A percentile compares a stretch with the other conserved stretches of the same genome.
Evolutionary conservation across 1,139 yeast genomes (phyloP).

Genomic region (Zygoascus sp.): DNA sequence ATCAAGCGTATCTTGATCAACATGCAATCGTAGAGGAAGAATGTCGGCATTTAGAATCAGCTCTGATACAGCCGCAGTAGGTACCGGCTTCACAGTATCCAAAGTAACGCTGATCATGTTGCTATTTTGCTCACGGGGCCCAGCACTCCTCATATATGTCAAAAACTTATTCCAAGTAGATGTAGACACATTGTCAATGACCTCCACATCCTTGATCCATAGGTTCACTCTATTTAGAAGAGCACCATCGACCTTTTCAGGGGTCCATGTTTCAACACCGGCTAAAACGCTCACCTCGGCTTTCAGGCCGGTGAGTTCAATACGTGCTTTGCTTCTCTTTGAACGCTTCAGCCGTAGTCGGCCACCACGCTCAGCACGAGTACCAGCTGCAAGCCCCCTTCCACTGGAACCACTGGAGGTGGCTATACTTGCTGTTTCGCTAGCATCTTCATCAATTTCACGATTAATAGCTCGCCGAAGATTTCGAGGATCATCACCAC

Average conservation of each 20-base stretch:
- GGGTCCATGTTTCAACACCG: slow-evolving; percentile 36
- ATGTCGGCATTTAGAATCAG: slow-evolving; percentile 51
- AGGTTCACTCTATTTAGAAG: slow-evolving; percentile 45
- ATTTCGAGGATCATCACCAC: slow-evolving; percentile 44
- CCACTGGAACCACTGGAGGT: slow-evolving; percentile 14
- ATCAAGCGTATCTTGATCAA: slow-evolving; percentile 91
- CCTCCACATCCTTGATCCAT: slow-evolving; percentile 50
- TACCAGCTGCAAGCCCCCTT: slow-evolving; percentile 3
- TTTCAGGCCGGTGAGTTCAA: slow-evolving; percentile 53
- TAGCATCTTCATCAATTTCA: slow-evolving; percentile 35
- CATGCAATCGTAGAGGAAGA: slow-evolving; percentile 73
- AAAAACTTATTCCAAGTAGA: slow-evolving; percentile 90
- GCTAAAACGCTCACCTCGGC: slow-evolving; percentile 46
- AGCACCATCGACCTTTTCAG: slow-evolving; percentile 39
- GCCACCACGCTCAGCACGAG: slow-evolving; percentile 1
- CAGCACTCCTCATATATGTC: slow-evolving; percentile 62
- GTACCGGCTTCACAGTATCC: slow-evolving; percentile 62
- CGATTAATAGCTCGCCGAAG: slow-evolving; percentile 53
- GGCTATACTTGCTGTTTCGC: slow-evolving; percentile 27
- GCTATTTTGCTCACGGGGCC: slow-evolving; percentile 66
- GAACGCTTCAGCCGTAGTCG: slow-evolving; percentile 61
- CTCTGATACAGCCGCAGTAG: slow-evolving; percentile 65
- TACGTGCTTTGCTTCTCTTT: slow-evolving; percentile 52
- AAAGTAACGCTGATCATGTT: slow-evolving; percentile 56
- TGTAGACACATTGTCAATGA: slow-evolving; percentile 74